These are phyloP conservation scores for Tolypocladium tundrense DNA, from an alignment of 2,329 filamentous ascomycete species.

Conservation along the genomic window DNA sequence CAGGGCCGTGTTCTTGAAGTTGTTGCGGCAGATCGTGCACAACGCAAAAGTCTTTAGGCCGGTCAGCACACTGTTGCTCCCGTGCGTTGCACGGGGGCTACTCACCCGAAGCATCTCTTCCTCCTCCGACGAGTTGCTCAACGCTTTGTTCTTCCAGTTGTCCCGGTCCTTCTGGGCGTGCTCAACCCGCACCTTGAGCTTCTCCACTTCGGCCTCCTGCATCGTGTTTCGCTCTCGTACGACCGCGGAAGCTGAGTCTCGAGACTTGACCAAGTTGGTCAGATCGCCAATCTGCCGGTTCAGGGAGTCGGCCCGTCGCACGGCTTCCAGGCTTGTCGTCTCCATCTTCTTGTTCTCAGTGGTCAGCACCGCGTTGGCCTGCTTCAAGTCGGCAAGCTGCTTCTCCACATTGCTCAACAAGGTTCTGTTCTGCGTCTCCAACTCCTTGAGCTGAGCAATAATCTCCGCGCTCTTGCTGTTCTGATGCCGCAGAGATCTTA, in stretches of 20 bases:
- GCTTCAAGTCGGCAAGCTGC: constrained; percentile 73
- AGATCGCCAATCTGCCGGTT: constrained; percentile 70
- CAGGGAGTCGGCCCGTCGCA: constrained; percentile 59
- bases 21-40: constrained; percentile 84
- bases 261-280: constrained; percentile 61
- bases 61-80: constrained; percentile 1
- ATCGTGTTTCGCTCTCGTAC: constrained; percentile 48
- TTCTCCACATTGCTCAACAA: constrained; percentile 82
- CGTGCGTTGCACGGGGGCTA: constrained; percentile 12
- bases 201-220: constrained; percentile 68
- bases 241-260: constrained; percentile 51
- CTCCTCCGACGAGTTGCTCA: constrained; percentile 71
- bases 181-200: constrained; percentile 65
- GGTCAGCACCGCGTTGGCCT: constrained; percentile 61
- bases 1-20: constrained; percentile 88
- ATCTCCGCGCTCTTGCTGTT: constrained; percentile 89
- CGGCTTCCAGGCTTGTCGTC: constrained; percentile 57
- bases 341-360: constrained; percentile 69
- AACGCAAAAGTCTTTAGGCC: constrained; percentile 35
- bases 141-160: constrained; percentile 71
- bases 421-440: constrained; percentile 66
- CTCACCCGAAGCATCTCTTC: constrained; percentile 80
- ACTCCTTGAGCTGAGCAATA: constrained; percentile 84
- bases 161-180: constrained; percentile 76
- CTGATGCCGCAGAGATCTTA: constrained; percentile 68